Evolutionary conservation across 768 basidiomycete genomes (phyloP).

Genomic region (Gymnopilus dilepis): DNA sequence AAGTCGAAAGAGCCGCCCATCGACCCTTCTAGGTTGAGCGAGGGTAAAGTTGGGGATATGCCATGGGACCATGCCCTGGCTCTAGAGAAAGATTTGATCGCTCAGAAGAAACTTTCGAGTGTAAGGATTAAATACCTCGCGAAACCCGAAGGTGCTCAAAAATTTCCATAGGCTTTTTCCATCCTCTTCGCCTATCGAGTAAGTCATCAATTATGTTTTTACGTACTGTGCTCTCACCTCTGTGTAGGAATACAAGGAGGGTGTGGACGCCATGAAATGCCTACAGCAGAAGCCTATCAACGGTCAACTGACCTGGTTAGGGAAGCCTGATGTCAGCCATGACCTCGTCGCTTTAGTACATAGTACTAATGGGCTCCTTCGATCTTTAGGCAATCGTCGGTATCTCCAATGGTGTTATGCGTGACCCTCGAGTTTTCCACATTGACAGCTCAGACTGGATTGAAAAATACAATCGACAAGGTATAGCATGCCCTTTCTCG

Average conservation of each 20-base stretch:
- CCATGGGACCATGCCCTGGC: conserved; percentile 36
- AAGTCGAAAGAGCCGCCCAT: conserved; percentile 7
- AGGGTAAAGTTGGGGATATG: conserved; percentile 12
- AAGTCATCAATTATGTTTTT: neutral
- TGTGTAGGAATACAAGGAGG: conserved; percentile 35
- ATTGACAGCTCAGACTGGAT: conserved; percentile 38
- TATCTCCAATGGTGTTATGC: conserved; percentile 44
- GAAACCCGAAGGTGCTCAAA: neutral
- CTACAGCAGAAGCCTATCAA: conserved; percentile 12
- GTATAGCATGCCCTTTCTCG: conserved; percentile 26
- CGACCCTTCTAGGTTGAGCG: neutral
- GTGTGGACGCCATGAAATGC: conserved; percentile 32
- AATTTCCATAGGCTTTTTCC: conserved; percentile 33
- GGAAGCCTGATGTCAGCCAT: conserved; percentile 20
- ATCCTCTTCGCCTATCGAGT: conserved; percentile 39
- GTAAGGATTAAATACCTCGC: conserved; percentile 14
- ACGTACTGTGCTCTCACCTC: neutral
- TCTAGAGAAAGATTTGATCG: conserved; percentile 22
- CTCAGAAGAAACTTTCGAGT: conserved; percentile 25
- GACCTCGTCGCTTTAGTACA: neutral
- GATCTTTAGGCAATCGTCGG: conserved; percentile 31
- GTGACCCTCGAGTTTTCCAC: conserved; percentile 46
- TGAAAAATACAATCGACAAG: conserved; percentile 40
- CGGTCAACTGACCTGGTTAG: conserved; percentile 15
- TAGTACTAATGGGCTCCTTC: neutral